Evolutionary conservation across 2,329 filamentous ascomycete species (phyloP).

Genomic region (Exophiala sp.): DNA sequence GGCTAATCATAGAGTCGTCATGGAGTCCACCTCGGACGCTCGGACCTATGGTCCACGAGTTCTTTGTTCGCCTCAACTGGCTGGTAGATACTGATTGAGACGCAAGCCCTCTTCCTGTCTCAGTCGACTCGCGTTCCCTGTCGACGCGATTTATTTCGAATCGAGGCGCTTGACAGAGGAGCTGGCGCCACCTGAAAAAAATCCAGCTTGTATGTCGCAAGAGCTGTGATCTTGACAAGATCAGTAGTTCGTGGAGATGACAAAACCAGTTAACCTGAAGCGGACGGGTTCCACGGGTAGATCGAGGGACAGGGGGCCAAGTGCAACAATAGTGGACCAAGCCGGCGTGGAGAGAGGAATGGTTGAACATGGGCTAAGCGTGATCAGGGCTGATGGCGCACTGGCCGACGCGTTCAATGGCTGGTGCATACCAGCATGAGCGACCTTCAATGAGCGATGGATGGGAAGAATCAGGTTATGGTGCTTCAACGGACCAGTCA

Average conservation of each 20-base stretch:
- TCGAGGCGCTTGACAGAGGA: not conserved
- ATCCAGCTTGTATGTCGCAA: not conserved
- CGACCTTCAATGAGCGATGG: not conserved
- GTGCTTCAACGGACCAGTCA: not conserved
- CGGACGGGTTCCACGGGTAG: conserved; percentile 8
- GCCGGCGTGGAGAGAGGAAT: conserved; percentile 1
- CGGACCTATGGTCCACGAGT: not conserved
- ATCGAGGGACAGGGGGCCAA: conserved; percentile 1
- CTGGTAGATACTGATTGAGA: not conserved
- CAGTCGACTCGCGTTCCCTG: not conserved
- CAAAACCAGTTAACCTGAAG: not conserved
- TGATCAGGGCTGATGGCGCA: conserved; percentile 3
- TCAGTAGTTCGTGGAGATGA: not conserved
- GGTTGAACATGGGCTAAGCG: not conserved
- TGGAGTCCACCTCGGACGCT: not conserved
- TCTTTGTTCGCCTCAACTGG: conserved; percentile 1
- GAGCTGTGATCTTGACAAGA: not conserved
- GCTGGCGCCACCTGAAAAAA: not conserved
- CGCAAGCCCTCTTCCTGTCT: not conserved
- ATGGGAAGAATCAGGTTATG: conserved; percentile 1
- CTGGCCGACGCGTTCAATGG: conserved; percentile 5
- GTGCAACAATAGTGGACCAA: not conserved
- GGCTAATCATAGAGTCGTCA: conserved; percentile 1
- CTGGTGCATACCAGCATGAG: not conserved
- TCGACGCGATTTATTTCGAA: not conserved